Base-by-base conservation (phyloP, 345 rosid genomes). In the Psidium guajava region DNA sequence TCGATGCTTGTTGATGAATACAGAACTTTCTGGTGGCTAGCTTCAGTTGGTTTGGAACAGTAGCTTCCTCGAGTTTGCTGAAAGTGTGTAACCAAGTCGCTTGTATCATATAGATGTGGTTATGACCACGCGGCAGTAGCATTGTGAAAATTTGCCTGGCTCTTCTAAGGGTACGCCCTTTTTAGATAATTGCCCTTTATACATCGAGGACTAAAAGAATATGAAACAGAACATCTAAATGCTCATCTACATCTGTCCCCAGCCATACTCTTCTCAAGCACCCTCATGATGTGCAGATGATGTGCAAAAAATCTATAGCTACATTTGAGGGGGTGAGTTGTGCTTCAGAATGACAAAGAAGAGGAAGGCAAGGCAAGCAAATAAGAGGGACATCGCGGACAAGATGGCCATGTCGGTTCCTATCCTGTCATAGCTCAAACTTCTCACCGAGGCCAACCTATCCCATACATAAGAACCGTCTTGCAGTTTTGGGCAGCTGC, bases 391-490 rank as follows among this genome's bases (percentile, higher is more conserved):
- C 85, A 87, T 87, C 73, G 86, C 86, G 1, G 87, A 86, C 87
- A 90, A 27, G 58, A 85, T 86, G 61, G 69, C 2, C 49, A 83
- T 58, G 87, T 88, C 88, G 36, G 42, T 83, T 6, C 89, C 61
- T 36, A 61, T 84, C 84, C 88, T 88, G 54, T 77, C 54, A 40
- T 82, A 15, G 58, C 27, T 85, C 89, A 88, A 83, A 85, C 89
- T 90, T 86, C 90, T 88, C 44, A 6, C 42, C 51, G 84, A 52
- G 69, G 87, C 89, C 69, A 86, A 54, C 84, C 83, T 87, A 64
- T 90, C 87, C 89, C 91, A 88, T 58, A 86, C 90, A 64, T 85
- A 83, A 73, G 87, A 84, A 42, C 89, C 87, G 74, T 86, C 89
- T 77, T 73, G 64, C 51, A 89, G 81, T 86, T 54, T 82, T 51